phyloP scores from a whole-genome alignment of 768 basidiomycete species.

The Rhodosporidiobolus odoratus region DNA sequence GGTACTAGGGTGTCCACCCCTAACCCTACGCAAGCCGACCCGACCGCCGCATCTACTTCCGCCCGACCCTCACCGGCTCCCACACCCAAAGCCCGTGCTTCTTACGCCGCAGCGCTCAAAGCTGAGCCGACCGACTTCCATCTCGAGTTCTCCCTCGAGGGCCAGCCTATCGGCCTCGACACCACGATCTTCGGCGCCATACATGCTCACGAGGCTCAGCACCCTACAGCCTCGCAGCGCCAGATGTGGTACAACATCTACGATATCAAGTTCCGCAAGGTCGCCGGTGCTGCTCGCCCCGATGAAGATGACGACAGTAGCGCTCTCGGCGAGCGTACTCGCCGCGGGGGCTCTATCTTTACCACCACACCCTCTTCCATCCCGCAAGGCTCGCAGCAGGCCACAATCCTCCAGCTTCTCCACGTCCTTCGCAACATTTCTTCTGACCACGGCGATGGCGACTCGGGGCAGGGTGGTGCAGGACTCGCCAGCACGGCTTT shows the following conservation, averaged over 20 bases:
- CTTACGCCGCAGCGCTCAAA: conserved; percentile 92
- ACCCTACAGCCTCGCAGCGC: not conserved
- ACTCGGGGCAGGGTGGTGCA: not conserved
- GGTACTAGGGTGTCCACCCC: conserved; percentile 92
- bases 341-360: conserved; percentile 54
- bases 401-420: conserved; percentile 83
- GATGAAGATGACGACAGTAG: conserved; percentile 31
- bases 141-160: conserved; percentile 90
- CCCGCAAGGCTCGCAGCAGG: conserved; percentile 74
- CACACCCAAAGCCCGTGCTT: conserved; percentile 45
- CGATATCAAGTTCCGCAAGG: conserved; percentile 87
- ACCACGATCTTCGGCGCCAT: conserved; percentile 94
- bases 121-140: conserved; percentile 94
- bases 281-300: conserved; percentile 54
- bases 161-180: conserved; percentile 72
- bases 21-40: conserved; percentile 51
- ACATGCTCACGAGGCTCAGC: conserved; percentile 70
- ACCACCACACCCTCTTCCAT: conserved; percentile 67
- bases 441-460: conserved; percentile 45
- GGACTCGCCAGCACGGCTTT: conserved; percentile 72
- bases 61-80: conserved; percentile 47
- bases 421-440: conserved; percentile 81
- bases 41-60: conserved; percentile 44
- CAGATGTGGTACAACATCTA: conserved; percentile 74
- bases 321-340: conserved; percentile 12